Conservation (phyloP, 2,329 filamentous ascomycete species). For the Fusarium sp. region DNA sequence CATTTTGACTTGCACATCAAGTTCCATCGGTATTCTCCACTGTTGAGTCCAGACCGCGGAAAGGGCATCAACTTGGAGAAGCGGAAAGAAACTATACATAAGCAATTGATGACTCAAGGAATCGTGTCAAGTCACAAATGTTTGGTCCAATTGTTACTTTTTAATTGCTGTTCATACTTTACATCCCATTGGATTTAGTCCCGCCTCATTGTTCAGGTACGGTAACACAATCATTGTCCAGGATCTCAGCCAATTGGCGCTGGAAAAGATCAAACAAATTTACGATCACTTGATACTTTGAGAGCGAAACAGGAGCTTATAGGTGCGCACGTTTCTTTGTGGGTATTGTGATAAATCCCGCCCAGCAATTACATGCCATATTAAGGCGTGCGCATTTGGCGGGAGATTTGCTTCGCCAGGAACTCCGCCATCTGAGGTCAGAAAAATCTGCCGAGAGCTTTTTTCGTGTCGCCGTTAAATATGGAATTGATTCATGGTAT, state of each 20-base stretch:
- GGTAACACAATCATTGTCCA: neutral
- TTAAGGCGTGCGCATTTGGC: neutral
- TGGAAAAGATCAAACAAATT: neutral
- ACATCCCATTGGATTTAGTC: neutral
- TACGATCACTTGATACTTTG: rapidly evolving
- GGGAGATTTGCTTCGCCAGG: neutral
- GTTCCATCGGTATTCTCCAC: neutral
- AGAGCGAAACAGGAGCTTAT: neutral
- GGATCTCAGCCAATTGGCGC: neutral
- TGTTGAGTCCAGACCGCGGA: neutral
- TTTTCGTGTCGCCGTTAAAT: neutral
- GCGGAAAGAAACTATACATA: neutral
- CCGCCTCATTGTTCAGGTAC: neutral
- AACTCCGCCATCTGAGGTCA: neutral
- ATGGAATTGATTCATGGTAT: neutral
- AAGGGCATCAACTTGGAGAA: neutral
- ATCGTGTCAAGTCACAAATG: too few species aligned
- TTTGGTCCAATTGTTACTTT: rapidly evolving
- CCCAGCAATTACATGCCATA: neutral
- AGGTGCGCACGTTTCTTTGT: too few species aligned
- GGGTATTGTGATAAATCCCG: neutral
- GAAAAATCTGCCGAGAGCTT: neutral
- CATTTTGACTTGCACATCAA: too few species aligned
- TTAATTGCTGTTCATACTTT: rapidly evolving
- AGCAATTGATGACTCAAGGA: rapidly evolving